Percentiles rank a stretch among this genome's conserved stretches.
Evolutionary conservation across 2,329 filamentous ascomycete species (phyloP).

Genomic region (Sclerotinia minor): DNA sequence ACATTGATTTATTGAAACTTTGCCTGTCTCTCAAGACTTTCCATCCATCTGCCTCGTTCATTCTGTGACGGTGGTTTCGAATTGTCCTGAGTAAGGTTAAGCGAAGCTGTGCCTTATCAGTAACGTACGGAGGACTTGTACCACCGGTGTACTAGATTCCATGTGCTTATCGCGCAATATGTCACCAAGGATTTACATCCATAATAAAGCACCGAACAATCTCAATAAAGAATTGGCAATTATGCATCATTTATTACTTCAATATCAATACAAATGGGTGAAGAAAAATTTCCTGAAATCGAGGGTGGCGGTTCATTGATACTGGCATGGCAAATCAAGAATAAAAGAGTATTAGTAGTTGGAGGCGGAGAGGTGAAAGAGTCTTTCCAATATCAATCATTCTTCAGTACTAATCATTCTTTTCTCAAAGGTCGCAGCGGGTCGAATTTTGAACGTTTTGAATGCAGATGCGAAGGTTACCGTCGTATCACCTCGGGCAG

Average conservation of each 20-base stretch:
- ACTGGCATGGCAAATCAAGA: constrained; percentile 90
- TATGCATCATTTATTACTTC: constrained; percentile 20
- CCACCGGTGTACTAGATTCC: not conserved
- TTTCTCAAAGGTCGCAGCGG: constrained; percentile 78
- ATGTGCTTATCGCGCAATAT: constrained; percentile 22
- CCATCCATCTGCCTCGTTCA: constrained; percentile 2
- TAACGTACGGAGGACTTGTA: not conserved
- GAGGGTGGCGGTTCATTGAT: constrained; percentile 92
- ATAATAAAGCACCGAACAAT: constrained; percentile 15
- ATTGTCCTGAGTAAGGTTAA: constrained; percentile 17
- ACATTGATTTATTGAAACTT: constrained; percentile 25
- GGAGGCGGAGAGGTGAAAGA: constrained; percentile 82
- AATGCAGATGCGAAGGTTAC: constrained; percentile 92
- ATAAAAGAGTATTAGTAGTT: constrained; percentile 86
- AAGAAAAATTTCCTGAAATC: constrained; percentile 67
- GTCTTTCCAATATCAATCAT: not conserved
- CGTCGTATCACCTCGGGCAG: constrained; percentile 75
- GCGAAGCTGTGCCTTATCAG: constrained; percentile 23
- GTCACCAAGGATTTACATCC: constrained; percentile 13
- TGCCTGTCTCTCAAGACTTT: constrained; percentile 16
- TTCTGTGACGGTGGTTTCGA: constrained; percentile 16
- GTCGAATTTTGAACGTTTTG: constrained; percentile 89
- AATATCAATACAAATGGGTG: constrained; percentile 30
- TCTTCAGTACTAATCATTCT: constrained; percentile 29
- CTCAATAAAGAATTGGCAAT: constrained; percentile 8